phyloP scores from a whole-genome alignment of 352 stramenopile genomes.

The Phytopythium delawarense region DNA sequence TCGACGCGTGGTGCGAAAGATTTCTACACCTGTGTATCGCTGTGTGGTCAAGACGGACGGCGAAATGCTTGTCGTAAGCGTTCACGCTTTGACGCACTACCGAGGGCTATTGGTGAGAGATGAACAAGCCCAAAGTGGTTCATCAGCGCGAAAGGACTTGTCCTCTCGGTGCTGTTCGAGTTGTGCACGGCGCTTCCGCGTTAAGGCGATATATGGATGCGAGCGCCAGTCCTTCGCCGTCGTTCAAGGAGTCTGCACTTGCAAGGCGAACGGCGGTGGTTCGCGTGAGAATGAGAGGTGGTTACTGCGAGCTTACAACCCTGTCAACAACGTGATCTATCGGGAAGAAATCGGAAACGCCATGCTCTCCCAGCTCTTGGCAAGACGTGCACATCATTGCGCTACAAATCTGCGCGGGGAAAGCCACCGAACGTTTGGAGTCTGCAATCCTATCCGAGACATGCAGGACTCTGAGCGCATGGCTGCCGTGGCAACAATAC shows the following conservation, averaged over 20 bases:
- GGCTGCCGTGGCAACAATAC: constrained; percentile 12
- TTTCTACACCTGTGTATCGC: constrained; percentile 39
- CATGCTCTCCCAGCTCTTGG: constrained; percentile 39
- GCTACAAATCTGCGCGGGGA: not conserved
- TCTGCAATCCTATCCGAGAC: constrained; percentile 13
- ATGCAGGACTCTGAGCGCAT: constrained; percentile 15
- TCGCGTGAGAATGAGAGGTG: constrained; percentile 20
- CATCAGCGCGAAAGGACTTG: constrained; percentile 1
- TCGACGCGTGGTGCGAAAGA: constrained; percentile 20
- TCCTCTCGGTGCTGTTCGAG: constrained; percentile 33
- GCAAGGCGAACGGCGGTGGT: constrained; percentile 25
- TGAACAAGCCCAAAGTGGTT: not conserved
- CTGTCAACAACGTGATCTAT: constrained; percentile 47
- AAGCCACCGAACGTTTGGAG: not conserved
- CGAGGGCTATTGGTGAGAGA: not conserved
- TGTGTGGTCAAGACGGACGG: constrained; percentile 46
- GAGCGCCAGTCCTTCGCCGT: constrained; percentile 24
- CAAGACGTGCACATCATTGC: not conserved
- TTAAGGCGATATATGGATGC: constrained; percentile 26
- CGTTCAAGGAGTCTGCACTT: constrained; percentile 38
- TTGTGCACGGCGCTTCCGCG: constrained; percentile 46
- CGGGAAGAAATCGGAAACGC: constrained; percentile 38
- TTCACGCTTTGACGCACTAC: constrained; percentile 36
- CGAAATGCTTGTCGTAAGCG: constrained; percentile 52
- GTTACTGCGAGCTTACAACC: constrained; percentile 69